Conservation (phyloP, 23 red algal genomes). For the Gracilaria domingensis region DNA sequence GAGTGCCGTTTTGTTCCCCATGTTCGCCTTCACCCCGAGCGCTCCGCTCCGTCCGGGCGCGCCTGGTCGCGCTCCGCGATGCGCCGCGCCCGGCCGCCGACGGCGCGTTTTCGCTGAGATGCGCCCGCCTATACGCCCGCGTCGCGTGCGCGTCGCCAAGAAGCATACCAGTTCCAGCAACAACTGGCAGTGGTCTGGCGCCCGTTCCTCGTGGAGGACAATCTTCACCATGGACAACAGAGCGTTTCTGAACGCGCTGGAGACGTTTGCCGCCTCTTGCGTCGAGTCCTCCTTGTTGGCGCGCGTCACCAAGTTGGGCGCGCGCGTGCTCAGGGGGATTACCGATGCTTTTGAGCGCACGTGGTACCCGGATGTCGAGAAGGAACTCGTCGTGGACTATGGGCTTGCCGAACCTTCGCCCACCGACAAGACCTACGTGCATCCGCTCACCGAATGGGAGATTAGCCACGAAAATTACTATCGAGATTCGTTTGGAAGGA, state of each 20-base stretch:
- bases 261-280: slow-evolving; percentile 28
- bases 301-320: slow-evolving; percentile 24
- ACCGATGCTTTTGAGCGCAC: slow-evolving; percentile 32
- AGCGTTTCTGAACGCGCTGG: slow-evolving; percentile 31
- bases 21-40: not conserved
- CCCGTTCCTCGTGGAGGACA: slow-evolving; percentile 20
- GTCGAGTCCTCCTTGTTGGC: slow-evolving; percentile 17
- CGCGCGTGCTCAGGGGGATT: slow-evolving; percentile 20
- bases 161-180: slow-evolving; percentile 26
- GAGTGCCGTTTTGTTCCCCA: not conserved
- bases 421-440: slow-evolving; percentile 44
- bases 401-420: slow-evolving; percentile 32
- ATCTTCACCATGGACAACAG: slow-evolving; percentile 34
- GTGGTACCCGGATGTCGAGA: slow-evolving; percentile 40
- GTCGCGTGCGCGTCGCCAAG: slow-evolving; percentile 25
- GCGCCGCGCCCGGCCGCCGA: not conserved
- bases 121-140: not conserved
- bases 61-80: not conserved
- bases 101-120: slow-evolving; percentile 15
- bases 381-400: slow-evolving; percentile 56
- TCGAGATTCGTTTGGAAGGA: slow-evolving; percentile 47
- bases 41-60: not conserved
- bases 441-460: slow-evolving; percentile 49
- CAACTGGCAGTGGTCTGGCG: slow-evolving; percentile 43
- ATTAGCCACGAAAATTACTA: slow-evolving; percentile 36